Base-by-base conservation (phyloP, 257 asterid species). In the Coffea eugenioides region DNA sequence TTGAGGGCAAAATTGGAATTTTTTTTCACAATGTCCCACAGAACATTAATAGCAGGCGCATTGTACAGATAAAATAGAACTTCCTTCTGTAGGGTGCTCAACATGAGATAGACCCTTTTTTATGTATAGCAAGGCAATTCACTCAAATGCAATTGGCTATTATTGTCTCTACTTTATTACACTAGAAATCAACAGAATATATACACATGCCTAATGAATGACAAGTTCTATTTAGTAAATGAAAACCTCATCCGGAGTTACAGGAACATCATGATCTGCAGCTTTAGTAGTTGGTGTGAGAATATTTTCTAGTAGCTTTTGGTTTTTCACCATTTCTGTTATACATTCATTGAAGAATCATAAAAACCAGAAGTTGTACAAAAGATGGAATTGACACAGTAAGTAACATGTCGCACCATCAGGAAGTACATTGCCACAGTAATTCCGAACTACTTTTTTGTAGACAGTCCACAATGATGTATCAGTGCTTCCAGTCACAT, bases 391-490 rank as follows among this genome's bases (percentile, higher is more conserved):
- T 54, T 48, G 39, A 80, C 8, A 80, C 8, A 8, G 49, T 14
- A 62, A 62, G n/a, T 3, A 64, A 14, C 10, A 9, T 14, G 36
- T 6, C 74, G 5, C 85, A 96, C 99, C 98, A 86, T 96, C 93
- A 16, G 97, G 97, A 80, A 96, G 98, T 54, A 72, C 82, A 87
- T 96, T 96, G 85, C 99, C 97, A 49, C 99, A 96, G 76, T 96
- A 96, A 71, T 88, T 91, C 3, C 94, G 90, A 71, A 88, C 80
- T 34, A 98, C 99, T 54, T 92, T 92, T 46, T 87, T 87, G 90
- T 96, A 96, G 80, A 96, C 97, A 0, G 98, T 92, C 99, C 99
- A 96, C 39, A 96, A 86, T 75, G 99, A 96, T 13, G 99, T 96
- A 71, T 96, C 99, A 61, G 99, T 94, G 86, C 97, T 96, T 80